Conservation (phyloP, 805 yeast genomes). For the Maudiozyma saulgeensis region DNA sequence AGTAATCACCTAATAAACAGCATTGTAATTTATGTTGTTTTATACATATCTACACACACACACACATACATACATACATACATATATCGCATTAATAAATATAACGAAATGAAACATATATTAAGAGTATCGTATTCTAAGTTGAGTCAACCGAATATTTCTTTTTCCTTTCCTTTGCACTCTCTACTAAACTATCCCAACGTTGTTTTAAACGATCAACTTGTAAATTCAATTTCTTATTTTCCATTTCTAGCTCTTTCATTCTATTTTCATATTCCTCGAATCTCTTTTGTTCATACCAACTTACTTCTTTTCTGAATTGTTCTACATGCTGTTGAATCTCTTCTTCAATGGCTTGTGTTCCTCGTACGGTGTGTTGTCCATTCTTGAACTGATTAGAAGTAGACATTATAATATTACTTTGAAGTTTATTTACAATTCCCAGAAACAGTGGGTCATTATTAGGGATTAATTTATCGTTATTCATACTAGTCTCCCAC, state of each 20-base stretch:
- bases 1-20: too few species aligned
- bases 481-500: conserved; percentile 7
- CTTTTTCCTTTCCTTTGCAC: conserved; percentile 49
- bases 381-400: not conserved
- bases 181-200: conserved; percentile 59
- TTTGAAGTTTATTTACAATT: conserved; percentile 13
- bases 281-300: conserved; percentile 30
- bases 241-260: conserved; percentile 32
- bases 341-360: not conserved
- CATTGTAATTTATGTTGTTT: too few species aligned
- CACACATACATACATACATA: too few species aligned
- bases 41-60: too few species aligned
- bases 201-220: conserved; percentile 44
- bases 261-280: conserved; percentile 31
- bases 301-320: conserved; percentile 30
- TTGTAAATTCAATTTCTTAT: conserved; percentile 40
- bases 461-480: conserved; percentile 1
- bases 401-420: conserved; percentile 5
- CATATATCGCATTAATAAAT: not conserved
- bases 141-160: conserved; percentile 3
- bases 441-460: not conserved
- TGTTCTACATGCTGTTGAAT: conserved; percentile 12
- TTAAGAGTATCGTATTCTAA: too few species aligned
- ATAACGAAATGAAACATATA: not conserved
- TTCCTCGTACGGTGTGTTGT: not conserved